Evolutionary conservation across 2,329 filamentous ascomycete genomes (phyloP).

Genomic region (Exophiala sideris): DNA sequence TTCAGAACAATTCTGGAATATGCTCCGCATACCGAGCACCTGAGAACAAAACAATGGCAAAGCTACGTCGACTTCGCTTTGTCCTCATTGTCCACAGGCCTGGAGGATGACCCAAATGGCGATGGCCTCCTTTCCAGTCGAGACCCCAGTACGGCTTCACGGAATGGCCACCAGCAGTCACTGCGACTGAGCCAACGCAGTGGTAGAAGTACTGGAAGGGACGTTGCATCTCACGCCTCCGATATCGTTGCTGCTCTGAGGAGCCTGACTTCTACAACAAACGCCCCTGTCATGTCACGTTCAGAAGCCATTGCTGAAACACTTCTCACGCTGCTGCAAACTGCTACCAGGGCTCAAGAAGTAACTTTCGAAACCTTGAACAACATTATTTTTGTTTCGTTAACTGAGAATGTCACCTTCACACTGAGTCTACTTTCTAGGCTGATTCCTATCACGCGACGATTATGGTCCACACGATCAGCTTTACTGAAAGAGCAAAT

Average conservation of each 20-base stretch:
- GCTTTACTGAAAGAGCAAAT: conserved; percentile 71
- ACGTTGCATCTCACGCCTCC: conserved; percentile 11
- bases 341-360: conserved; percentile 52
- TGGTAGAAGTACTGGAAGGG: conserved; percentile 6
- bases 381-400: conserved; percentile 60
- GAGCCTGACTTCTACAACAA: conserved; percentile 19
- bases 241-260: conserved; percentile 23
- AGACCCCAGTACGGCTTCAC: conserved; percentile 46
- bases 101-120: conserved; percentile 11
- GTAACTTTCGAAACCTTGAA: conserved; percentile 75
- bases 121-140: conserved; percentile 7
- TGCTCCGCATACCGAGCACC: conserved; percentile 74
- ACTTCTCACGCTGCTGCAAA: conserved; percentile 12
- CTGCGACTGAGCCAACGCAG: conserved; percentile 21
- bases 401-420: conserved; percentile 65
- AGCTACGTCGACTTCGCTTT: conserved; percentile 68
- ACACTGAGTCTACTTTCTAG: conserved; percentile 58
- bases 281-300: conserved; percentile 23
- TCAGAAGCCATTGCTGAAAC: conserved; percentile 17
- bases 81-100: conserved; percentile 48
- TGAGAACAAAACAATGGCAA: conserved; percentile 67
- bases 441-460: conserved; percentile 67
- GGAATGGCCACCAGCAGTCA: conserved; percentile 24
- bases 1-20: conserved; percentile 68
- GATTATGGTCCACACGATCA: conserved; percentile 71